Evolutionary conservation across 2,329 filamentous ascomycete genomes (phyloP).

Genomic region (Aspergillus terreus): DNA sequence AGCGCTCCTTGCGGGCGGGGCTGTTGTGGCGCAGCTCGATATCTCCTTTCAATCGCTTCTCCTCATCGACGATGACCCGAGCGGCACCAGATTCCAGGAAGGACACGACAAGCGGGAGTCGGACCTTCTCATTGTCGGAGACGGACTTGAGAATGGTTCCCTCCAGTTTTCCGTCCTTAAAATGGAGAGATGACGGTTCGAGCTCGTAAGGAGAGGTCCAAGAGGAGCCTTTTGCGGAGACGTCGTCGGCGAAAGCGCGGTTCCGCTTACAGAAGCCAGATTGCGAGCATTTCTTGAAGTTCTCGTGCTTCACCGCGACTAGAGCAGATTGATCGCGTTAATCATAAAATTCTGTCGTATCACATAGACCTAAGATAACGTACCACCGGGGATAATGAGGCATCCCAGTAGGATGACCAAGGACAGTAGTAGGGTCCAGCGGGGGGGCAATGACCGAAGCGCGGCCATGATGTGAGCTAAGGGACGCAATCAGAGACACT

Average conservation of each 20-base stretch:
- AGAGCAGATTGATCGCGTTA: background rate
- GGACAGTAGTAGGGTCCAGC: conserved; percentile 64
- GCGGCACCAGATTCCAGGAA: conserved; percentile 89
- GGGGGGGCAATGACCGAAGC: conserved; percentile 50
- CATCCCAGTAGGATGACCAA: conserved; percentile 57
- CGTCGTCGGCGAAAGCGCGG: conserved; percentile 79
- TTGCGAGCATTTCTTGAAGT: conserved; percentile 95
- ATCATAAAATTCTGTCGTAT: conserved; percentile 1
- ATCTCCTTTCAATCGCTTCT: conserved; percentile 81
- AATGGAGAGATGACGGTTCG: conserved; percentile 64
- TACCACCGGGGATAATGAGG: conserved; percentile 64
- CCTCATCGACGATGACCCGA: conserved; percentile 85
- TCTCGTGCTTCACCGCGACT: conserved; percentile 89
- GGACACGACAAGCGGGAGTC: conserved; percentile 77
- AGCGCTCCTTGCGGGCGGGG: conserved; percentile 81
- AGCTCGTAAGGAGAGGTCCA: conserved; percentile 83
- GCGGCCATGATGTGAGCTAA: conserved; percentile 47
- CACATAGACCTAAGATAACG: conserved; percentile 21
- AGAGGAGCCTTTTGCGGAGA: conserved; percentile 57
- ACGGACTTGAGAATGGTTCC: conserved; percentile 80
- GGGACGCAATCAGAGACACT: conserved; percentile 30
- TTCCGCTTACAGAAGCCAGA: conserved; percentile 98
- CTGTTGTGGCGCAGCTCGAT: conserved; percentile 85
- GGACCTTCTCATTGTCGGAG: conserved; percentile 63
- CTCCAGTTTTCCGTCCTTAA: conserved; percentile 75